A percentile compares a stretch with the other conserved stretches of the same genome.
phyloP scores from a whole-genome alignment of 1,284 basidiomycete species.

The Ustilago loliicola region DNA sequence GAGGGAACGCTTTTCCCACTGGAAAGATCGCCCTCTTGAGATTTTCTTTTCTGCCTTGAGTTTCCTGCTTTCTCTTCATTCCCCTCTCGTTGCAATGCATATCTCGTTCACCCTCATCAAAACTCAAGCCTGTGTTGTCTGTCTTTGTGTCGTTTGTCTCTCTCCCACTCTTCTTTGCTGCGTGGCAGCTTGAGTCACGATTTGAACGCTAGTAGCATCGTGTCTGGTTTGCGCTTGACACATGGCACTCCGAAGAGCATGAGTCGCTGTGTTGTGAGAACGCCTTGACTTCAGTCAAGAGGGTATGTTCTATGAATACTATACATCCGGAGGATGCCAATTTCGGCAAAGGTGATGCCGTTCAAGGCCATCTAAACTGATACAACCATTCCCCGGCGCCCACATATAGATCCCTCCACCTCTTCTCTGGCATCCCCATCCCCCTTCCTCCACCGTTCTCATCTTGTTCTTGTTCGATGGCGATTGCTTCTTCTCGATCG shows the following conservation, averaged over 20 bases:
- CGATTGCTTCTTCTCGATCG: conserved; percentile 19
- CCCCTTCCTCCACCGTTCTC: background rate
- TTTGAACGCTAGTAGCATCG: too few relatives aligned
- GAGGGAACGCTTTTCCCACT: background rate
- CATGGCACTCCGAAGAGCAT: too few relatives aligned
- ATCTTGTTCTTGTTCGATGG: background rate
- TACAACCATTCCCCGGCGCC: conserved; percentile 31
- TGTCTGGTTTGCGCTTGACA: too few relatives aligned
- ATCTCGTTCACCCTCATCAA: background rate
- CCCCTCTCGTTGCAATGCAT: background rate
- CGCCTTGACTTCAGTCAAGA: background rate
- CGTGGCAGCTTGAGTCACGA: too few relatives aligned
- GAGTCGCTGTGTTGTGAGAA: too few relatives aligned
- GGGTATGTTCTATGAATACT: background rate
- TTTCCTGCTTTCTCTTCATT: background rate
- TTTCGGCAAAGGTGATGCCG: background rate
- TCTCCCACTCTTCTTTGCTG: too few relatives aligned
- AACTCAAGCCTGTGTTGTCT: background rate
- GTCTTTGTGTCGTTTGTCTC: too few relatives aligned
- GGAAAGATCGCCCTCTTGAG: conserved; percentile 19
- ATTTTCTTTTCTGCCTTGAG: background rate
- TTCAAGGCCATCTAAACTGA: conserved; percentile 39
- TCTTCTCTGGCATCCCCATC: background rate
- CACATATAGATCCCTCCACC: conserved; percentile 35
- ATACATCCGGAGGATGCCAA: background rate